phyloP scores from a whole-genome alignment of 1,284 basidiomycete genomes.

The Rhodotorula mucilaginosa region DNA sequence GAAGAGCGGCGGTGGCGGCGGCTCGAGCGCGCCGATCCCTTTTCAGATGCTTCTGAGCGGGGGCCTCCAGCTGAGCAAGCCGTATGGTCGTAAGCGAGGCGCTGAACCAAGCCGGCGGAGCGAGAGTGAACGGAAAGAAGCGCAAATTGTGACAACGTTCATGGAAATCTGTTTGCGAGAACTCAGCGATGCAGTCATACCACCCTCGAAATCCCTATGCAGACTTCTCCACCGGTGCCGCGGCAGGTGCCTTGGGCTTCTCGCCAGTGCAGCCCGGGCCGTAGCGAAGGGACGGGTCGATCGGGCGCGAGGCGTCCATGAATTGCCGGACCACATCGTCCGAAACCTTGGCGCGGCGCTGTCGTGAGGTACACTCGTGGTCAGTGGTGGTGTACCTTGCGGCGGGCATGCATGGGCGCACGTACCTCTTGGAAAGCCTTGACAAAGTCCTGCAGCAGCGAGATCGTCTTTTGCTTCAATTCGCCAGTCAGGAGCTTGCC shows the following conservation, averaged over 20 bases:
- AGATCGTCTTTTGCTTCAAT: constrained; percentile 87
- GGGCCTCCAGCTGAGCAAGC: too few relatives aligned
- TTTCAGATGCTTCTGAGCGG: too few relatives aligned
- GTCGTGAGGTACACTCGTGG: background rate
- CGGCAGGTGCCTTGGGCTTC: constrained; percentile 4
- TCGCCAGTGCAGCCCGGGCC: constrained; percentile 33
- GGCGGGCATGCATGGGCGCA: background rate
- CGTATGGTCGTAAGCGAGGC: too few relatives aligned
- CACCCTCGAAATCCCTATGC: background rate
- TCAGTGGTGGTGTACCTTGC: constrained; percentile 43
- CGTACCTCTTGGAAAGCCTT: constrained; percentile 78
- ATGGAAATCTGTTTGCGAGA: background rate
- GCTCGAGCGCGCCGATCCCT: too few relatives aligned
- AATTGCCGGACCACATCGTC: constrained; percentile 73
- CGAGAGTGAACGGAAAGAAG: background rate
- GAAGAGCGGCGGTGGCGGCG: too few relatives aligned
- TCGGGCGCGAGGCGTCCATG: constrained; percentile 81
- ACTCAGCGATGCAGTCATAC: background rate
- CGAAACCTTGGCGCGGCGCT: constrained; percentile 78
- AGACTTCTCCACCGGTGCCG: background rate
- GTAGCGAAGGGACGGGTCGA: constrained; percentile 53
- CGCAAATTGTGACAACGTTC: background rate
- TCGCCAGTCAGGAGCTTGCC: constrained; percentile 87
- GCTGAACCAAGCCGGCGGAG: too few relatives aligned
- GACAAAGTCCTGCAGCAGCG: constrained; percentile 78